A percentile compares a stretch with the other conserved stretches of the same genome.
Conservation (phyloP, 108 stramenopile genomes). For the Aurantiochytrium sp. region DNA sequence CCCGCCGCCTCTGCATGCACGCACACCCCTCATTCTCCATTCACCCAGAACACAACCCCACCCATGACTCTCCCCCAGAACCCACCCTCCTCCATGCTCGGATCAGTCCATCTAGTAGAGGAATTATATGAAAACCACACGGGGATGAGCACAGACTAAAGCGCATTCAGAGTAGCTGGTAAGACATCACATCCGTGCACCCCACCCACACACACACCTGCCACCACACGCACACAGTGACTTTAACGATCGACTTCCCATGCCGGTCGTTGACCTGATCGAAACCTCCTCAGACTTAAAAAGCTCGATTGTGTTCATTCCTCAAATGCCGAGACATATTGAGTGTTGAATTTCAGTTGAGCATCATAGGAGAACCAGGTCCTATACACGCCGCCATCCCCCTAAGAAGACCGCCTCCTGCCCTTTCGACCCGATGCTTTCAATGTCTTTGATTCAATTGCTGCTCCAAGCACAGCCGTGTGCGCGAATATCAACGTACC, state of each 20-base stretch:
- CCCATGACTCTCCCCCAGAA: not conserved
- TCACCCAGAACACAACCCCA: not conserved
- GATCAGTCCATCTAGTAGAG: not conserved
- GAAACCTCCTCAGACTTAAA: not conserved
- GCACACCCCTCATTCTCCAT: not conserved
- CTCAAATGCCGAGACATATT: not conserved
- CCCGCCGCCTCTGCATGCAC: not conserved
- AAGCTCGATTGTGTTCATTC: not conserved
- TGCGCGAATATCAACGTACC: too few species aligned
- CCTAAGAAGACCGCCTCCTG: too few species aligned
- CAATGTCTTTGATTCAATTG: too few species aligned
- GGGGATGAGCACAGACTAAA: not conserved
- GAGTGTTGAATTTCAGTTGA: not conserved
- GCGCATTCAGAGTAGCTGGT: not conserved
- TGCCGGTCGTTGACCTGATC: not conserved
- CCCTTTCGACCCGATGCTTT: too few species aligned
- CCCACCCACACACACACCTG: not conserved
- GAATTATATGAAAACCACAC: not conserved
- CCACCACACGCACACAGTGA: not conserved
- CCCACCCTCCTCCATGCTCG: not conserved
- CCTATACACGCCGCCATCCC: not conserved
- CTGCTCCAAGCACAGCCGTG: too few species aligned
- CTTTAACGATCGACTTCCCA: not conserved
- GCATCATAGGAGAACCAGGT: not conserved
- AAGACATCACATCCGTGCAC: slow-evolving; percentile 4